phyloP scores from a whole-genome alignment of 2,329 filamentous ascomycete species.

The Beauveria sp. region DNA sequence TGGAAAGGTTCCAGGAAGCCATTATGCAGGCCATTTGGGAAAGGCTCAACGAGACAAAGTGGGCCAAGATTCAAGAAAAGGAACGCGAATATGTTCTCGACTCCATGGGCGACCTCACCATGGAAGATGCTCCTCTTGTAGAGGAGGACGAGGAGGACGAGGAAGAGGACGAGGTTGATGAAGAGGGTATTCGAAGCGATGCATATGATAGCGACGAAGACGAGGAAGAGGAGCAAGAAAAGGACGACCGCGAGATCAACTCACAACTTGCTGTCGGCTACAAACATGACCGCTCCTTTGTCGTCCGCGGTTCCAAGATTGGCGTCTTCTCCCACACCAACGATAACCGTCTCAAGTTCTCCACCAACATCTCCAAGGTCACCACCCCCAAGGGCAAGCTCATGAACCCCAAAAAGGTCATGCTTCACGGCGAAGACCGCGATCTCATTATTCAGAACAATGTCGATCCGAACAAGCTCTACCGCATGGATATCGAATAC shows the following conservation, averaged over 20 bases:
- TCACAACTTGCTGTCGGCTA: conserved; percentile 93
- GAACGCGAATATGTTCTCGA: conserved; percentile 93
- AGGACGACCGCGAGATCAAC: conserved; percentile 73
- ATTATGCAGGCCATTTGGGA: conserved; percentile 97
- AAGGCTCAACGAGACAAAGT: conserved; percentile 88
- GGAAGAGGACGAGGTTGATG: conserved; percentile 48
- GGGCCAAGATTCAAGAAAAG: conserved; percentile 84
- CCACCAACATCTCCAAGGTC: conserved; percentile 94
- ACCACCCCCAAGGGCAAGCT: conserved; percentile 78
- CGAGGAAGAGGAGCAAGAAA: conserved; percentile 63
- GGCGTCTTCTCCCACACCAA: conserved; percentile 96
- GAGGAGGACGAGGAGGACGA: conserved; percentile 43
- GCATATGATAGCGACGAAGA: conserved; percentile 64
- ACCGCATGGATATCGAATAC: conserved; percentile 95
- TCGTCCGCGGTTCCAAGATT: conserved; percentile 95
- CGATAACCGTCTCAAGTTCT: conserved; percentile 90
- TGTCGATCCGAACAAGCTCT: conserved; percentile 80
- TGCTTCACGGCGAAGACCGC: conserved; percentile 85
- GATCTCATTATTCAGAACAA: conserved; percentile 85
- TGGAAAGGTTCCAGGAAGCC: conserved; percentile 86
- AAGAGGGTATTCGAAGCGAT: conserved; percentile 59
- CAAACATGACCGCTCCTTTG: conserved; percentile 94
- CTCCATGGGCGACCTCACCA: conserved; percentile 87
- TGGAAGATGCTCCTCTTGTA: conserved; percentile 63
- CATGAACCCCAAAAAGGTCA: conserved; percentile 93